Evolutionary conservation across 2,329 filamentous ascomycete species (phyloP), one percentile per base, ranked within the genome.

Genomic region (Elsinoe ampelina): DNA sequence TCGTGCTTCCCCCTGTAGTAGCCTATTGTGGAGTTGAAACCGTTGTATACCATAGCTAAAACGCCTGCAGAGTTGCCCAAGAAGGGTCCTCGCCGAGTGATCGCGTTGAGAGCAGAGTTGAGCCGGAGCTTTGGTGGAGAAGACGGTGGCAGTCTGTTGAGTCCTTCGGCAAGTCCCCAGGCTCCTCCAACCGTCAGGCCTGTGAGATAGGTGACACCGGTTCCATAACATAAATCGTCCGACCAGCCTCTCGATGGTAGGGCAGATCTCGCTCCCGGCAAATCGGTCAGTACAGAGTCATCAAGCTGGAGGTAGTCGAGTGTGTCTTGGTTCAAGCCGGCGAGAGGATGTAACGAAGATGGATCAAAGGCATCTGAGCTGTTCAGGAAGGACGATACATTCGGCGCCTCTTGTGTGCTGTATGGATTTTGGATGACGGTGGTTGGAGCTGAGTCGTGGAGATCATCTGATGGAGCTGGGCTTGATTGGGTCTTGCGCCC

Each of bases 211-310:
- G 90, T 95, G 61, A 92, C 85, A 65, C 93, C 93, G 19, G 93
- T 95, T 68, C 95, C 93, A 72, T 98, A 98, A 75, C 93, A 97
- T 59, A 98, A 82, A 72, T 98, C 93, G 70, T 98, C 93, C 60
- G 91, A 95, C 84, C 95, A 98, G 70, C 93, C 93, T 71, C 93
- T 86, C 57, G 91, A 96, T 42, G 95, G 93, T 56, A 98, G 81
- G 56, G 91, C 86, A 42, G 92, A 95, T 70, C 88, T 87, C 59
- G 84, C 81, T 67, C 90, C 91, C 50, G 91, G 90, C 17, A 95
- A 80, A 67, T 95, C 85, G 60, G 89, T 90, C 58, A 96, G 83
- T 26, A 85, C 82, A 51, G 89, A 88, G 70, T 98, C 95, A 74
- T 98, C 93, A 67, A 98, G 85, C 22, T 86, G 85, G 62, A 98